Percentiles rank a stretch among this genome's conserved stretches.
These are phyloP conservation scores for Beta lomatogona DNA, from an alignment of 179 eudicot genomes.

Conservation along the genomic window DNA sequence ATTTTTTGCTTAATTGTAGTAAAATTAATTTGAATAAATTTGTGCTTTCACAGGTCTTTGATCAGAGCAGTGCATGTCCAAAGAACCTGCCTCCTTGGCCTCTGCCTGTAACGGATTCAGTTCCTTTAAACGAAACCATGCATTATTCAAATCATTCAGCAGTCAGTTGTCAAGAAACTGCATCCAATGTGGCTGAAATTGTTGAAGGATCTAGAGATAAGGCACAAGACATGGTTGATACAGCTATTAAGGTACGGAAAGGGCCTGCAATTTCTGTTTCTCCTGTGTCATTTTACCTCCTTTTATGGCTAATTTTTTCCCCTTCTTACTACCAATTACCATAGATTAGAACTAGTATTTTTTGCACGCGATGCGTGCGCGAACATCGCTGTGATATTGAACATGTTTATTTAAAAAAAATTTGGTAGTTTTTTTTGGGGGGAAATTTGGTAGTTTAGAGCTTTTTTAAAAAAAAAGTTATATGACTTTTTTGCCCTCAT, in stretches of 20 bases:
- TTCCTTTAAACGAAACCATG: conserved; percentile 38
- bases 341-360: no score
- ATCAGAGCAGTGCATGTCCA: conserved; percentile 50
- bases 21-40: conserved; percentile 33
- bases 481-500: no score
- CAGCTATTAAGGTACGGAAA: conserved; percentile 70
- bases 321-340: no score
- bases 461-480: no score
- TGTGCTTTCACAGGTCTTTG: conserved; percentile 47
- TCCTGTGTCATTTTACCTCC: neutral
- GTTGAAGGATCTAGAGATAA: conserved; percentile 67
- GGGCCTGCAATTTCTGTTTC: neutral
- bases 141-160: conserved; percentile 37
- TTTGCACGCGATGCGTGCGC: no score
- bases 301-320: neutral
- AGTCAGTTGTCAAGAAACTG: conserved; percentile 45
- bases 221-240: conserved; percentile 76
- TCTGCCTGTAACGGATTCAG: conserved; percentile 36
- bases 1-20: neutral
- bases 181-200: conserved; percentile 61
- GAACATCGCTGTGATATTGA: no score
- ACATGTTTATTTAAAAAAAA: no score
- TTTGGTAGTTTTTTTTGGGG: no score
- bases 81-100: conserved; percentile 44
- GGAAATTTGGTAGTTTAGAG: no score